Base-by-base conservation (phyloP, 176 grass and related monocot species). In the Oryza coarctata region DNA sequence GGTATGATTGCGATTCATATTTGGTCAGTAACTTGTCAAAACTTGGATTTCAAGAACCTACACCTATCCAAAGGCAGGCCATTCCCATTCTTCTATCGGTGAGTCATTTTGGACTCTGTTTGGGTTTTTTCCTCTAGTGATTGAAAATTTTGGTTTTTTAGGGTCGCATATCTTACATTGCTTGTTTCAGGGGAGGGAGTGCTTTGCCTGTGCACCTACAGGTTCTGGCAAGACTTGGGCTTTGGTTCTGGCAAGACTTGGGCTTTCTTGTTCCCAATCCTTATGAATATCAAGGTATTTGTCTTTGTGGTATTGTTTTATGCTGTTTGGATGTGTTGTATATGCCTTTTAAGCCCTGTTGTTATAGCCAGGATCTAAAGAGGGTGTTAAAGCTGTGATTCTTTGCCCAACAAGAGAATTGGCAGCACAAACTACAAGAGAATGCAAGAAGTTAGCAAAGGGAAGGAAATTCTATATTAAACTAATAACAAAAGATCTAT, bases 191-290 rank as follows among this genome's bases (percentile, higher is more conserved):
- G 89, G 93, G 25, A 88, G 96, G 70, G 96, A 98, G 63, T 98
- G 96, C 33, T 95, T 98, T 93, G 93, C 93, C 23, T 98, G 96
- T 88, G 96, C 96, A 68, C 93, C 96, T 34, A 98, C 96, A 43
- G 96, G 96, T 67, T 98, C 96, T 85, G 96, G 96, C 82, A 98
- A 98, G 82, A 98, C 96, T 77, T 85, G 95, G 72, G 96, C 92
- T 22, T 98, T 98, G 96, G 96, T 67, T 98, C 96, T 85, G 96
- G 96, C 82, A 98, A 98, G 82, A 98, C 96, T 77, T 85, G 95
- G 72, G 96, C 92, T 22, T 98, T 98, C 88, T 83, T 95, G 77
- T 83, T 83, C 9, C 93, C 90, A 5, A 93, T 98, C 10, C 90
- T 98, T 79, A 91, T 91, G 85, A 95, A 95, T 88, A 90, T 98